Base-by-base conservation (phyloP, 2,329 filamentous ascomycete genomes). In the Aureobasidium namibiae region DNA sequence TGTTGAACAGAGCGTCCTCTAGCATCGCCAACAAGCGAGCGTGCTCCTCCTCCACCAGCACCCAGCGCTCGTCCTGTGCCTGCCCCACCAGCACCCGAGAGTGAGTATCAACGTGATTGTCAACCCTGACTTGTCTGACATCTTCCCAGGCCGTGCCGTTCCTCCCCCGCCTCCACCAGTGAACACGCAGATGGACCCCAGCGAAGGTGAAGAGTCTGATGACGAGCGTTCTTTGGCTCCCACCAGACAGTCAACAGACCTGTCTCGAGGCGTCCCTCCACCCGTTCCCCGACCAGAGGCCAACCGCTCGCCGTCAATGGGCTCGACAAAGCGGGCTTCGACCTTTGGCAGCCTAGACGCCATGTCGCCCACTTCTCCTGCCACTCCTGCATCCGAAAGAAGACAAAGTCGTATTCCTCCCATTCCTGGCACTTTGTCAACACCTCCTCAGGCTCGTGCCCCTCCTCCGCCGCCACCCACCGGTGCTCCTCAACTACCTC, bases 191-290 rank as follows among this genome's bases (percentile, higher is more conserved):
- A 78, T 80, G 49, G 89, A 89, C 41, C 85, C 85, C 46, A 90
- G 85, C 60, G 81, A 87, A 62, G 91, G 90, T 31, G 95, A 90
- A 1, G 89, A 88, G 70, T 94, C 92, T 44, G 92, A 95, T 66
- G 92, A 96, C 70, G 92, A 96, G 71, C 34, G 34, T 3, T 58
- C 54, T 36, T 13, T 76, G 91, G 66, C 90, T 88, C 10, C 73
- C 67, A 68, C 80, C 66, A 39, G 63, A 61, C 41, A 66, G 65
- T 50, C 57, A 29, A 48, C 38, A 18, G 48, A 53, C 18, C 6
- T 39, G 18, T 38, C 56, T 31, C 36, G 45, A 52, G 38, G 41
- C 23, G 66, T 65, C 33, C 69, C 72, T 26, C 72, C 73, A 16
- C 68, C 70, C 14, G 64, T 71, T 14, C 70, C 70, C 33, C 62